Conservation (phyloP, 495 filamentous ascomycete genomes). For the Coniosporium apollinis region DNA sequence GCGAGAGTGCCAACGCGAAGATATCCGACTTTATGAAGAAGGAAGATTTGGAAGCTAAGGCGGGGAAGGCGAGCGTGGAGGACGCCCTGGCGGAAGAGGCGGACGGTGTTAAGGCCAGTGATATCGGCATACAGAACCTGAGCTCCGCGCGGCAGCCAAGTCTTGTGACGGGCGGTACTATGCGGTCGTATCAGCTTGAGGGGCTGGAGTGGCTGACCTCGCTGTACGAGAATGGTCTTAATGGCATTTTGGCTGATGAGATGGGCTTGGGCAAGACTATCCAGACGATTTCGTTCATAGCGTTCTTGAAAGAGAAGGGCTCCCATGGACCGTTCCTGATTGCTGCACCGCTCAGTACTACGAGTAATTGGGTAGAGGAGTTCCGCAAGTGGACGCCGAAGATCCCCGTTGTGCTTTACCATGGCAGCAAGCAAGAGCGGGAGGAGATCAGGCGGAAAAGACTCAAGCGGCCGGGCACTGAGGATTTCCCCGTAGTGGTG, state of each 20-base stretch:
- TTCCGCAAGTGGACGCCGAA: constrained; percentile 76
- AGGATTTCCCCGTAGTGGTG: constrained; percentile 74
- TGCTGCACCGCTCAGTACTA: constrained; percentile 73
- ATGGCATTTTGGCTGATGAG: constrained; percentile 90
- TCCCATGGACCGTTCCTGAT: constrained; percentile 81
- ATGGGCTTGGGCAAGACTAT: constrained; percentile 97
- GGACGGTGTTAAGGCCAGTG: constrained; percentile 39
- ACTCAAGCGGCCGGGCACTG: constrained; percentile 39
- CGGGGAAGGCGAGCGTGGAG: constrained; percentile 33
- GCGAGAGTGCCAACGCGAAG: constrained; percentile 14
- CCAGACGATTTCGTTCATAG: constrained; percentile 82
- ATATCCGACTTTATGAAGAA: constrained; percentile 44
- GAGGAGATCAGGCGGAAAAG: constrained; percentile 51
- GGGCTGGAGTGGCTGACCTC: constrained; percentile 82
- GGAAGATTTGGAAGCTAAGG: constrained; percentile 34
- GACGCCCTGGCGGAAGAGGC: constrained; percentile 39
- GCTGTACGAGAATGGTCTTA: constrained; percentile 82
- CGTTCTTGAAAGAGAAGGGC: constrained; percentile 72
- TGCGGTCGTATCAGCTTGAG: constrained; percentile 89
- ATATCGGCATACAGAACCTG: constrained; percentile 59
- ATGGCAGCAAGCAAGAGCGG: constrained; percentile 61
- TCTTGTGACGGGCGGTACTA: constrained; percentile 69
- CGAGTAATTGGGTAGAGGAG: constrained; percentile 95
- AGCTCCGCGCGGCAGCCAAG: constrained; percentile 71
- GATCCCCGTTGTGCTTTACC: constrained; percentile 78